Evolutionary conservation across 768 basidiomycete genomes (phyloP), one percentile per base, ranked within the genome.

Genomic region (Boletellus ananiceps): DNA sequence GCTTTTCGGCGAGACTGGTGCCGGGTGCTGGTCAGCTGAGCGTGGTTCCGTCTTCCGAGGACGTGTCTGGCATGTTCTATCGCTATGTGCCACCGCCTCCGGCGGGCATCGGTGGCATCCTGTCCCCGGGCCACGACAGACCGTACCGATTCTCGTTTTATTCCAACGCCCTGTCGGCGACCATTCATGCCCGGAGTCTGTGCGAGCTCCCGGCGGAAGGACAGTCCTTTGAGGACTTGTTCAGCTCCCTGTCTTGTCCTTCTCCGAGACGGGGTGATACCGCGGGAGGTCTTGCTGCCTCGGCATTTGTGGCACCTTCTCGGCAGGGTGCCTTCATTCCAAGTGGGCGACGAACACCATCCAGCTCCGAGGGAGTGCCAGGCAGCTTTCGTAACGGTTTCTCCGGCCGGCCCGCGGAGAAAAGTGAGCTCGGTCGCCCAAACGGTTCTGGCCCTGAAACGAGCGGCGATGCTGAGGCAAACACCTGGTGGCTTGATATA

Each of bases 71-170:
- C 16, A 38, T 58, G 35, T 55, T 58, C 15, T 51, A 51, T 15
- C 50, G 46, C 42, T 57, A 55, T 16, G 9, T 16, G 2, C 19
- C 57, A 8, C 53, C 53, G 5, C 55, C 54, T 19, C 33, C 54
- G 1, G 27, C 50, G 2, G 51, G 44, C 11, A 32, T 62, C 21
- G 51, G 52, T 11, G 72, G 71, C 7, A 72, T 77, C 43, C 67
- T 76, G 19, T 70, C 74, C 44, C 73, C 75, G 4, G 82, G 78
- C 0, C 86, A 93, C 55, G 92, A 93, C 60, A 76, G 93, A 60
- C 95, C 94, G 8, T 98, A 97, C 63, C 81, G 96, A 39, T 99
- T 98, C 71, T 97, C 96, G 0, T 99, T 98, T 72, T 99, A 98
- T 70, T 97, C 92, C 15, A 98, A 96, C 60, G 79, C 86, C 4